A percentile compares a stretch with the other conserved stretches of the same genome.
Conservation (phyloP, 257 asterid species). For the Salvia hispanica region DNA sequence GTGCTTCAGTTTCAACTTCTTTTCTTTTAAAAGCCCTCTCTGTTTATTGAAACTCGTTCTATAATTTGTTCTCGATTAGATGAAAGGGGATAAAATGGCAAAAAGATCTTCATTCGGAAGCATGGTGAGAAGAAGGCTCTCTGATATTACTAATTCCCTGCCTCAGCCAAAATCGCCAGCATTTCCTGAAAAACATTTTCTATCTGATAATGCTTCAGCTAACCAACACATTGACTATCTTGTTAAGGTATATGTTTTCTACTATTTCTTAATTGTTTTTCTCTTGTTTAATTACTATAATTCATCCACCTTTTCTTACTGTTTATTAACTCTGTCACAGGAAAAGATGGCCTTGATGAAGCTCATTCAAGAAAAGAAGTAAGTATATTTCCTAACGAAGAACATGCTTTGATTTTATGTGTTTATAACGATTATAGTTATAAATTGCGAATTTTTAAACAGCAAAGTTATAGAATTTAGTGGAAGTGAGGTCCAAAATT, state of each 20-base stretch:
- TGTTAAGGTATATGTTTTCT: conserved; percentile 47
- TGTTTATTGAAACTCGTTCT: conserved; percentile 19
- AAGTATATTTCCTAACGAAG: conserved; percentile 27
- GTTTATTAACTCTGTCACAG: conserved; percentile 40
- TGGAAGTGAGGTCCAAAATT: conserved; percentile 69
- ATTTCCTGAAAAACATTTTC: conserved; percentile 40
- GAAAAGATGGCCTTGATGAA: conserved; percentile 76
- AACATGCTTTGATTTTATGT: background rate
- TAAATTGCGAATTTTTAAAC: conserved; percentile 22
- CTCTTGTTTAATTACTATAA: background rate
- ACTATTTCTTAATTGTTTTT: background rate
- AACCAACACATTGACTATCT: conserved; percentile 58
- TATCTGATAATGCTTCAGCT: conserved; percentile 41
- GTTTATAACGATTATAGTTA: background rate
- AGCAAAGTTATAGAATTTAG: conserved; percentile 80
- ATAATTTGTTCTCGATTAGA: background rate
- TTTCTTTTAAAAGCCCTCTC: conserved; percentile 22
- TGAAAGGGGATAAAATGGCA: conserved; percentile 73
- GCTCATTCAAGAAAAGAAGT: conserved; percentile 76
- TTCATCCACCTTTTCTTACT: background rate
- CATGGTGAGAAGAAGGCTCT: conserved; percentile 64
- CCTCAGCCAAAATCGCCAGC: conserved; percentile 66
- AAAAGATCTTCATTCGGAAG: conserved; percentile 75
- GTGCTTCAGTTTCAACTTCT: background rate
- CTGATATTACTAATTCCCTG: conserved; percentile 73